Base-by-base conservation (phyloP, 1,284 basidiomycete genomes). In the Leccinum subatratum region DNA sequence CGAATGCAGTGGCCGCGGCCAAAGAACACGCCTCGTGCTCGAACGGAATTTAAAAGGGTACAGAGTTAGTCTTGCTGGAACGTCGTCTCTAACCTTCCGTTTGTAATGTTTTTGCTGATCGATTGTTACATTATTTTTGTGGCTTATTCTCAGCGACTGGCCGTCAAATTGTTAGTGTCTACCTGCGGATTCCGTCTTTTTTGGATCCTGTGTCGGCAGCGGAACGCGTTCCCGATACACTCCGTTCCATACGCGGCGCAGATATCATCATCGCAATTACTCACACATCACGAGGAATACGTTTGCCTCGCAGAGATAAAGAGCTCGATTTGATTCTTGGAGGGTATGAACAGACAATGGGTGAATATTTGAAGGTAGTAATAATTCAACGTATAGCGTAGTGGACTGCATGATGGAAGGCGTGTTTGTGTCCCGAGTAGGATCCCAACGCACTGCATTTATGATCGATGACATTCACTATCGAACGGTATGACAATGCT, bases 311-410 rank as follows among this genome's bases (percentile, higher is more conserved):
- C 51, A 48, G 22, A 30, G 12, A 64, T 20, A 28, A 60, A 28
- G 30, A 64, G 42, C 8, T 70, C 1, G 62, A 67, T 61, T 51
- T 72, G 9, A 65, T 73, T 42, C 62, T 69, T 9, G 65, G 62
- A 86, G 0, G 91, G 90, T 64, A 94, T 92, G 78, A 94, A 94
- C 0, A 91, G 90, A 8, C 92, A 83, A 73, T 94, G 93, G 57
- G 93, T 87, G 54, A 90, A 81, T 72, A 94, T 93, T 71, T 90
- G 90, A 16, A 89, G 79, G 67, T 88, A 82, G 73, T 94, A 93
- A 74, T 91, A 93, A 9, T 81, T 79, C 2, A 91, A 3, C n/a
- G n/a, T n/a, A n/a, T n/a, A 94, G 81, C 14, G 79, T 71, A 0
- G 86, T 88, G 0, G 90, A 91, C 77, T 93, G 92, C 67, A 85